Evolutionary conservation across 2,329 filamentous ascomycete genomes (phyloP).

Genomic region (Setomelanomma holmii): DNA sequence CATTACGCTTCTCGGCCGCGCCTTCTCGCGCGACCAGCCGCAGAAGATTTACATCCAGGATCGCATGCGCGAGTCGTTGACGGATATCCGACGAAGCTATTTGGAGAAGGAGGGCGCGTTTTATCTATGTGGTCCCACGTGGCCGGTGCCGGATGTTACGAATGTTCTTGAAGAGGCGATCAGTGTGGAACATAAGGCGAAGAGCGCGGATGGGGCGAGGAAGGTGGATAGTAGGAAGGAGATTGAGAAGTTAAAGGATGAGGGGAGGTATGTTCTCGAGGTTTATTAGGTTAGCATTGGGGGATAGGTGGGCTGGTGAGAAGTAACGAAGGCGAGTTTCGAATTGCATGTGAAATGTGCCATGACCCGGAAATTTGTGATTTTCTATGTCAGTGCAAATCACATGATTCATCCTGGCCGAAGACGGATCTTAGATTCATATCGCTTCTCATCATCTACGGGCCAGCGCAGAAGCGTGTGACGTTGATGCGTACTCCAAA

Average conservation of each 20-base stretch:
- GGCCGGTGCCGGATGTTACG: conserved; percentile 97
- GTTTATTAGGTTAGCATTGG: conserved; percentile 90
- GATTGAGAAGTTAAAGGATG: conserved; percentile 97
- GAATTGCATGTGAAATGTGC: no score
- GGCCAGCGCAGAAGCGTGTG: no score
- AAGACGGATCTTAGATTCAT: no score
- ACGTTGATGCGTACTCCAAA: no score
- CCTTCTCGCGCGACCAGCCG: conserved; percentile 95
- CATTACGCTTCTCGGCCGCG: conserved; percentile 89
- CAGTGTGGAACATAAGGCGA: conserved; percentile 71
- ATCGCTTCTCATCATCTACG: no score
- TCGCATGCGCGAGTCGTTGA: conserved; percentile 87
- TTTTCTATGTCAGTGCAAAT: no score
- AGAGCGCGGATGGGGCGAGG: conserved; percentile 57
- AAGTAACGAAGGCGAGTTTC: no score
- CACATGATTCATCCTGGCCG: no score
- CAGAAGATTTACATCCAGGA: conserved; percentile 99
- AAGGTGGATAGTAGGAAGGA: conserved; percentile 88
- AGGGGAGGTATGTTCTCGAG: conserved; percentile 91
- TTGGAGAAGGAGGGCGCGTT: conserved; percentile 88
- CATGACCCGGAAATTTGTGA: no score
- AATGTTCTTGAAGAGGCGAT: conserved; percentile 94
- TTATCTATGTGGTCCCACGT: conserved; percentile 97
- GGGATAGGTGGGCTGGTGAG: no score
- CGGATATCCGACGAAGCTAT: conserved; percentile 85